These are phyloP conservation scores for Trichoderma sp. DNA, from an alignment of 2,329 filamentous ascomycete species.

Conservation along the genomic window DNA sequence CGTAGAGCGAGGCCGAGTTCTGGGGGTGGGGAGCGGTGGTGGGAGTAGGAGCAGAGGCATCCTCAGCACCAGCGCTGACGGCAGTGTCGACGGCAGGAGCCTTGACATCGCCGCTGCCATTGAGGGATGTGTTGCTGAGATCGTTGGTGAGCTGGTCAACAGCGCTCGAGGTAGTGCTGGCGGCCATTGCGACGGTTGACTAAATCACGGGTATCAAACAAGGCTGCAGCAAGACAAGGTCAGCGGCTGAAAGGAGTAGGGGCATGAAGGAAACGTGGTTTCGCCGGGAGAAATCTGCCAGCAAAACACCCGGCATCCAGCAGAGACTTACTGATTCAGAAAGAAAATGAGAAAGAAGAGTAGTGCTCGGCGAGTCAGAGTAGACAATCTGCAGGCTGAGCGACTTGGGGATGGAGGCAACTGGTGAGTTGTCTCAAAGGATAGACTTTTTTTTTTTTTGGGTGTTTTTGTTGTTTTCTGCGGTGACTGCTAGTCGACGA, in stretches of 20 bases:
- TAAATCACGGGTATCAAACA: constrained; percentile 16
- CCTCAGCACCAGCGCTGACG: constrained; percentile 53
- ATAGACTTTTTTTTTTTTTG: constrained; percentile 1
- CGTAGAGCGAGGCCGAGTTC: constrained; percentile 96
- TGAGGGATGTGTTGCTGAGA: constrained; percentile 67
- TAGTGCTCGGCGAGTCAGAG: constrained; percentile 18
- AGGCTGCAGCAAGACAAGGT: constrained; percentile 8
- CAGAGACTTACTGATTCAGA: constrained; percentile 18
- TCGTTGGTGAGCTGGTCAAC: constrained; percentile 80
- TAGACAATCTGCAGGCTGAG: constrained; percentile 17
- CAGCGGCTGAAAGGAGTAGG: neutral
- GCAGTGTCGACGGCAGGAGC: constrained; percentile 72
- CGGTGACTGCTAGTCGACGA: constrained; percentile 28
- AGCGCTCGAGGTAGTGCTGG: constrained; percentile 56
- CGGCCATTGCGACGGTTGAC: constrained; percentile 48
- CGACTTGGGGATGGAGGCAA: constrained; percentile 17
- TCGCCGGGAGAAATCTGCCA: neutral
- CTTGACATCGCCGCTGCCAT: constrained; percentile 63
- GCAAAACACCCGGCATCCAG: neutral
- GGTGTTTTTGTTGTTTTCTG: constrained; percentile 13
- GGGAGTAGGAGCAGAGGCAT: constrained; percentile 66
- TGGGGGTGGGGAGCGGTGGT: constrained; percentile 75
- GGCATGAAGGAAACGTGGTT: neutral
- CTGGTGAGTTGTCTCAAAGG: constrained; percentile 19
- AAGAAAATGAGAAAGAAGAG: neutral